Base-by-base conservation (phyloP, 2,329 filamentous ascomycete species). In the Penicillium sp. region DNA sequence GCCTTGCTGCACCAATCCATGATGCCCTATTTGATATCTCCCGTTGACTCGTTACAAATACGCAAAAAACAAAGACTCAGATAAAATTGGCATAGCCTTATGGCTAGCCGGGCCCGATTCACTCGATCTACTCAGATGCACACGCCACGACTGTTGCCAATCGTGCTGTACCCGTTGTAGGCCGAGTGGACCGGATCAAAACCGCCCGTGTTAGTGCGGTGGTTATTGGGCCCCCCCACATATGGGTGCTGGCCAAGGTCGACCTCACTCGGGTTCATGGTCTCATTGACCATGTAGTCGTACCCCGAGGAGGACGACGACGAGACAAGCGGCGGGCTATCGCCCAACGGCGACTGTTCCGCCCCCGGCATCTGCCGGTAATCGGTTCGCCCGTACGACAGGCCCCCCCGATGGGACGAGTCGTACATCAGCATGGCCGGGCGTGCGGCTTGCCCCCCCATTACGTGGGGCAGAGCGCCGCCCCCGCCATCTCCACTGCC, bases 401-500 rank as follows among this genome's bases (percentile, higher is more conserved):
- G 60, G 17, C 69, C 64, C 35, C 67, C 63, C 31, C 73, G 71
- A 41, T 73, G 73, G 15, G 65, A 66, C 1, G 70, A 58, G 58
- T 77, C 74, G 60, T 76, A 77, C 51, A 77, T 65, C 51, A 70
- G 60, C 53, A 75, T 65, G 55, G 76, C 72, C 45, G 73, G 69
- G 38, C 69, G 69, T 41, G 73, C 43, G 47, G 62, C 58, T 54
- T 70, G 68, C 35, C 72, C 69, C 51, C 72, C 69, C 52, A 78
- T 60, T 17, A 70, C 68, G 20, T 69, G 66, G n/a, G 69, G 69
- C 35, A 77, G 61, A 10, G 70, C 57, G 15, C 68, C 64, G 28
- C 70, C 67, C 42, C 67, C 67, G 17, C 71, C 67, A 56, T 78
- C 75, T 31, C 71, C 72, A 11, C 86, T 82, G 43, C 83, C 84